Base-by-base conservation (phyloP, 306 rosid species). In the Crataegus laevigata region DNA sequence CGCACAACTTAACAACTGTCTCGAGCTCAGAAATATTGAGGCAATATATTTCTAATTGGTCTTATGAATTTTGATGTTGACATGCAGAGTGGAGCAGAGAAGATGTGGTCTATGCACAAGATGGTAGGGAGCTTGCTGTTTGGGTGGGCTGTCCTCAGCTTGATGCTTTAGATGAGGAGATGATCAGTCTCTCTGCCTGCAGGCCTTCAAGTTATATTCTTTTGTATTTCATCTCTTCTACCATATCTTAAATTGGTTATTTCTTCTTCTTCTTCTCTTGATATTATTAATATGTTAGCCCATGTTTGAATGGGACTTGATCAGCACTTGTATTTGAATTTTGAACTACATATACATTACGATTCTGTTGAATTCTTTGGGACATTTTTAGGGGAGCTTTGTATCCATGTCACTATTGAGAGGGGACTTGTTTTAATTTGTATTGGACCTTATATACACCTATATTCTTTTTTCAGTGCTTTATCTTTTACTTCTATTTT, bases 81-180 rank as follows among this genome's bases (percentile, higher is more conserved):
- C 5, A 8, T 78, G 84, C 94, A 94, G 98, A 91, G 94, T 75
- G 98, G 98, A 75, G 94, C 50, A 18, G 92, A 80, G 84, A 93
- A 82, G 82, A 61, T 84, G 86, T 66, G 84, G 82, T 79, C 89
- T 2, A 19, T 81, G 80, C 79, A 78, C 71, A 87, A 78, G 87
- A 82, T 86, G 92, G 83, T 76, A 50, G 89, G 85, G 69, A 85
- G 96, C 86, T 74, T 84, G 72, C 50, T 74, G 63, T 68, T 89
- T 17, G 98, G 88, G 75, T 84, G 74, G 68, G 90, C 77, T 51
- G 66, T 88, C 45, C 70, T 91, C 21, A 78, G 78, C 50, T 68
- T 89, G 80, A 32, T 89, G 81, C 68, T 88, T 78, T 90, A 91
- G 77, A 18, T 59, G 90, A 76, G 65, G 21, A 26, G 57, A 51